A percentile compares a stretch with the other conserved stretches of the same genome.
Evolutionary conservation across 805 yeast species (phyloP).

Genomic region (Metschnikowia gruessii): DNA sequence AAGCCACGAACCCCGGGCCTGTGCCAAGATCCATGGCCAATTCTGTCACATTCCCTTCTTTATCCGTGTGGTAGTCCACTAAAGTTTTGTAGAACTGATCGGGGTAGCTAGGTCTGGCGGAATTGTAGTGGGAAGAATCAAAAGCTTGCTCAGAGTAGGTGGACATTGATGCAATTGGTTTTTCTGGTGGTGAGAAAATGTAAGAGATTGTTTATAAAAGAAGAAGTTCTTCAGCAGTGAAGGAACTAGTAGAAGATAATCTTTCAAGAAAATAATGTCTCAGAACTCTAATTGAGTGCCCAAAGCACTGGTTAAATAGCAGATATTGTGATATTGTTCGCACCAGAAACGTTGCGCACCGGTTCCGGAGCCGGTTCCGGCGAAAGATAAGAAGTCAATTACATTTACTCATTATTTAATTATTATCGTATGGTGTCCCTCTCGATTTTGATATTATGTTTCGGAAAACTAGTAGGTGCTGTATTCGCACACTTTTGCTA

Average conservation of each 20-base stretch:
- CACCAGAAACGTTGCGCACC: too few relatives aligned
- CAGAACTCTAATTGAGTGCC: too few relatives aligned
- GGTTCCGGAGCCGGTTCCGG: too few relatives aligned
- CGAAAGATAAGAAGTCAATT: not conserved
- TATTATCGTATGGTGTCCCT: not conserved
- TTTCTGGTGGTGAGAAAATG: too few relatives aligned
- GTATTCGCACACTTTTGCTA: not conserved
- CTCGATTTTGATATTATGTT: not conserved
- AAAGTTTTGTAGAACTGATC: slow-evolving; percentile 43
- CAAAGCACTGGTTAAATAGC: too few relatives aligned
- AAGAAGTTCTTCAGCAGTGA: too few relatives aligned
- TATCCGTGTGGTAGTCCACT: slow-evolving; percentile 37
- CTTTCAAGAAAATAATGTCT: too few relatives aligned
- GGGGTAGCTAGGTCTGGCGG: slow-evolving; percentile 70
- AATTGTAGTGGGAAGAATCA: slow-evolving; percentile 50
- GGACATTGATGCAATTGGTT: slow-evolving; percentile 58
- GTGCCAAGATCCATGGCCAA: slow-evolving; percentile 72
- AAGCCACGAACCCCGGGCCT: slow-evolving; percentile 76
- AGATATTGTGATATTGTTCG: too few relatives aligned
- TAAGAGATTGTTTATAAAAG: too few relatives aligned
- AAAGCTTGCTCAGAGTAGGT: slow-evolving; percentile 56
- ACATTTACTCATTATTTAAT: not conserved
- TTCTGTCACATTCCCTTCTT: slow-evolving; percentile 20
- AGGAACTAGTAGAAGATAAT: too few relatives aligned
- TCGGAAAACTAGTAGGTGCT: not conserved